Percentiles rank a stretch among this genome's conserved stretches.
Evolutionary conservation across 495 filamentous ascomycete species (phyloP).

Genomic region (Hypoxylon lienhwacheense): DNA sequence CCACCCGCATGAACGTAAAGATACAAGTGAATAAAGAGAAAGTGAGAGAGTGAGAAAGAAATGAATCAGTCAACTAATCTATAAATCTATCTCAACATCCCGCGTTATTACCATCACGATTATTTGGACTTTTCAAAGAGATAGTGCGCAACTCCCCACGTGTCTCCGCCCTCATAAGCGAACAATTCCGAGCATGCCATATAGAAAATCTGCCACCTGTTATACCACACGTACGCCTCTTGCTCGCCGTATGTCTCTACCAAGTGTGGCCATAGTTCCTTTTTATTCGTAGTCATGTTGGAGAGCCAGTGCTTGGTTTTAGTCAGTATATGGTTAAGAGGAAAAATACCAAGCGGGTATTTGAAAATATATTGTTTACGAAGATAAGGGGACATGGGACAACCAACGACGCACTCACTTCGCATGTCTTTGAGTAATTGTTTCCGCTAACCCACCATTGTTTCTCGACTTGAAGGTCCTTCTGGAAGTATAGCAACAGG

Average conservation of each 20-base stretch:
- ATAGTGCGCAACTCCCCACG: conserved; percentile 65
- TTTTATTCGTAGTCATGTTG: conserved; percentile 56
- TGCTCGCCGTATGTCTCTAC: conserved; percentile 62
- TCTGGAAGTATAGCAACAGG: conserved; percentile 65
- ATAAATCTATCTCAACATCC: conserved; percentile 16
- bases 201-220: conserved; percentile 71
- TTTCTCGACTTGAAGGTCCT: conserved; percentile 56
- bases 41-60: conserved; percentile 4
- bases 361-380: no score
- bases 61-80: conserved; percentile 9
- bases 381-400: neutral
- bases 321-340: conserved; percentile 34
- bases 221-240: conserved; percentile 59
- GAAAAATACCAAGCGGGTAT: no score
- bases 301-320: conserved; percentile 58
- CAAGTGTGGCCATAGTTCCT: conserved; percentile 59
- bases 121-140: conserved; percentile 57
- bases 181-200: conserved; percentile 70
- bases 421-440: conserved; percentile 67
- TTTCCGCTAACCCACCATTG: conserved; percentile 69
- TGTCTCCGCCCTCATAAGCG: conserved; percentile 60
- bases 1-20: neutral
- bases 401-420: conserved; percentile 45
- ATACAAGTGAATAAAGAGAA: conserved; percentile 18
- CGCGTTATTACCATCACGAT: conserved; percentile 10